phyloP scores from a whole-genome alignment of 2,329 filamentous ascomycete genomes.

The Fusarium protoensiforme region DNA sequence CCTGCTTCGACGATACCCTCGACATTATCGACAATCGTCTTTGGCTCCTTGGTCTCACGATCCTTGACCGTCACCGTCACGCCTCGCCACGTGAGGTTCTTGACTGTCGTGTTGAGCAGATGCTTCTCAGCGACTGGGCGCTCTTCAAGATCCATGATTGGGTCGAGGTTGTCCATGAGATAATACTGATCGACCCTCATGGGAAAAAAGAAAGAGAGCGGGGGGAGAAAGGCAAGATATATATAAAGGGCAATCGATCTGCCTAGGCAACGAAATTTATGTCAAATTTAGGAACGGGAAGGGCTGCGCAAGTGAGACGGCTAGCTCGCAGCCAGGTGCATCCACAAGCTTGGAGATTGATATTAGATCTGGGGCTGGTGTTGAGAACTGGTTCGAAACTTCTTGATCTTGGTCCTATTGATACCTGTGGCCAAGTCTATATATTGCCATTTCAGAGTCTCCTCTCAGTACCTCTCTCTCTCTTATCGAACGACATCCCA shows the following conservation, averaged over 20 bases:
- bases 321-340: not conserved
- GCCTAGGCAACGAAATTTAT: not conserved
- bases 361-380: not conserved
- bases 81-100: slow-evolving; percentile 72
- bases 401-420: not conserved
- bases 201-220: not conserved
- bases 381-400: not conserved
- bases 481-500: not conserved
- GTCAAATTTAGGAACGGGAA: not conserved
- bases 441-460: not conserved
- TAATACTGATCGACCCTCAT: slow-evolving; percentile 11
- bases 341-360: not conserved
- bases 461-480: not conserved
- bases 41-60: slow-evolving; percentile 70
- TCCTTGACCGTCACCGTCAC: slow-evolving; percentile 80
- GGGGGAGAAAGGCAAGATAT: not conserved
- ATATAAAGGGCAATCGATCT: not conserved
- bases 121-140: slow-evolving; percentile 55
- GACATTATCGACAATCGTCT: slow-evolving; percentile 71
- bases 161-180: slow-evolving; percentile 5
- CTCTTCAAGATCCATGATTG: slow-evolving; percentile 39
- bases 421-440: not conserved
- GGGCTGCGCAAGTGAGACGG: slow-evolving; percentile 1
- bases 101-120: slow-evolving; percentile 71
- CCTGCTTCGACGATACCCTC: slow-evolving; percentile 73